phyloP scores from a whole-genome alignment of 768 basidiomycete genomes.

The Pleurotus cornucopiae region DNA sequence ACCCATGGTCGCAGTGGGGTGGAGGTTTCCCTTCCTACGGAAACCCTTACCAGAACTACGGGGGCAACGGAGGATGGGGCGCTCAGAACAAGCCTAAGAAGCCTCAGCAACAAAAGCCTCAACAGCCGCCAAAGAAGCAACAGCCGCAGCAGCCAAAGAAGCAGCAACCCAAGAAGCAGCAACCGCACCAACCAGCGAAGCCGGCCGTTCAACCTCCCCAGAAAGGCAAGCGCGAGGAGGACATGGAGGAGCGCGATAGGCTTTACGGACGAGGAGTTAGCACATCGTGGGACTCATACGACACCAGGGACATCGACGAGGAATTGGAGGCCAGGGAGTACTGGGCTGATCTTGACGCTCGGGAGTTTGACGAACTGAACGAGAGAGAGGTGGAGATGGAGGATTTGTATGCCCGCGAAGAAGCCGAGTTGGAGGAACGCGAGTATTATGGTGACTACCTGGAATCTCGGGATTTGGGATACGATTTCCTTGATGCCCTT shows the following conservation, averaged over 20 bases:
- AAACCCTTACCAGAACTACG: too few relatives aligned
- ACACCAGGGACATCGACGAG: neutral
- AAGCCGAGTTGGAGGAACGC: constrained; percentile 1
- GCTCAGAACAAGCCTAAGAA: neutral
- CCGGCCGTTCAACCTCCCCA: neutral
- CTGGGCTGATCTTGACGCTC: neutral
- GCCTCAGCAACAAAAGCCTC: neutral
- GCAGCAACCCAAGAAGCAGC: neutral
- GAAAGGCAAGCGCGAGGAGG: constrained; percentile 1
- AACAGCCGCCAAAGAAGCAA: neutral
- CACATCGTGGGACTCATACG: neutral
- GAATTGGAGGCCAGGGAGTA: constrained; percentile 3
- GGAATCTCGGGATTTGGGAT: neutral
- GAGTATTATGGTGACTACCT: neutral
- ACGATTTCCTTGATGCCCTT: neutral
- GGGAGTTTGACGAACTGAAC: neutral
- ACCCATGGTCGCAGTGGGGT: neutral
- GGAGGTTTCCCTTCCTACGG: too few relatives aligned
- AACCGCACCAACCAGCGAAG: neutral
- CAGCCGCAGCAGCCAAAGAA: neutral
- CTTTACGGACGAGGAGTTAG: neutral
- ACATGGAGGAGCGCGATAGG: neutral
- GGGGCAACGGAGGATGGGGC: neutral
- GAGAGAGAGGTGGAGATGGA: neutral
- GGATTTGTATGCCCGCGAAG: neutral